These are phyloP conservation scores for Ustilago sp. DNA, from an alignment of 1,284 basidiomycete genomes.

Conservation along the genomic window DNA sequence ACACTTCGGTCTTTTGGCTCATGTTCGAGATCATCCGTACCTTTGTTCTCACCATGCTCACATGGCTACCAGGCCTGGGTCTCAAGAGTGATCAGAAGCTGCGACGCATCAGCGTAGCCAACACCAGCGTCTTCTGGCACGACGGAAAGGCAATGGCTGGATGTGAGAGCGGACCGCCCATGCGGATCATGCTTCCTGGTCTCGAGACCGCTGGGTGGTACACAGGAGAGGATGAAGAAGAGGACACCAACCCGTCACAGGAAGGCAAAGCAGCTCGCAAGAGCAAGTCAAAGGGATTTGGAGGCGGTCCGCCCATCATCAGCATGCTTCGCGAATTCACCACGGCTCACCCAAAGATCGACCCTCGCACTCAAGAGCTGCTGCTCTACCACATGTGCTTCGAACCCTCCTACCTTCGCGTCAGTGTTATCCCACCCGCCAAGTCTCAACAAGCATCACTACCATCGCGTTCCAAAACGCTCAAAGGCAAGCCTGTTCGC, in stretches of 20 bases:
- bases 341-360: slow-evolving; percentile 72
- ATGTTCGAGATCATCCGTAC: slow-evolving; percentile 70
- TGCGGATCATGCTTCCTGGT: slow-evolving; percentile 71
- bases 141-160: slow-evolving; percentile 71
- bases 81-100: slow-evolving; percentile 32
- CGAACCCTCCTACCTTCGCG: slow-evolving; percentile 70
- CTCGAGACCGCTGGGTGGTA: slow-evolving; percentile 72
- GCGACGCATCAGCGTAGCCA: slow-evolving; percentile 70
- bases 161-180: slow-evolving; percentile 72
- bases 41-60: slow-evolving; percentile 59
- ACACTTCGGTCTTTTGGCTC: slow-evolving; percentile 69
- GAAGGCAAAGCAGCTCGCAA: neutral
- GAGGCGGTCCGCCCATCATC: slow-evolving; percentile 39
- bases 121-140: slow-evolving; percentile 72
- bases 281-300: slow-evolving; percentile 30
- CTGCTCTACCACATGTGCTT: slow-evolving; percentile 72
- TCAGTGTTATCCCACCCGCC: slow-evolving; percentile 71
- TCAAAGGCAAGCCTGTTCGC: slow-evolving; percentile 57
- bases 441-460: neutral
- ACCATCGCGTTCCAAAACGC: slow-evolving; percentile 16
- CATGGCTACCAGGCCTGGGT: slow-evolving; percentile 62
- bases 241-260: slow-evolving; percentile 4
- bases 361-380: slow-evolving; percentile 72
- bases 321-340: slow-evolving; percentile 72
- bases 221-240: slow-evolving; percentile 57